Conservation (phyloP, 805 yeast genomes). For the Myxozyma monticola region DNA sequence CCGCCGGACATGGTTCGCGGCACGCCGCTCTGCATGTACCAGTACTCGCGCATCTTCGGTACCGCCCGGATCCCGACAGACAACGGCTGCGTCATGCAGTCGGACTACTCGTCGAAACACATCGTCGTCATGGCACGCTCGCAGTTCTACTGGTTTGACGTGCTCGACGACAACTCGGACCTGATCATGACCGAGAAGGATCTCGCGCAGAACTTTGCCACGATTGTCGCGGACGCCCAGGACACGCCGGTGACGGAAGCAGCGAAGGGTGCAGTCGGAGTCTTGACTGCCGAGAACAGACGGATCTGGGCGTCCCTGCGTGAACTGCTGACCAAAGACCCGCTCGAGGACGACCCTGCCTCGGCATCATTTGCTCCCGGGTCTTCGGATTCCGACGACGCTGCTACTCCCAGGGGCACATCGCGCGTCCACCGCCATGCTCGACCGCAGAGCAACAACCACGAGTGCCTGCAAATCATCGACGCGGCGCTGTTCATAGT, state of each 20-base stretch:
- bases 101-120: slow-evolving; percentile 73
- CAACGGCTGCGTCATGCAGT: slow-evolving; percentile 81
- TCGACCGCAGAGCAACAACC: slow-evolving; percentile 46
- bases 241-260: slow-evolving; percentile 52
- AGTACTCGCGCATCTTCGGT: slow-evolving; percentile 82
- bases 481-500: slow-evolving; percentile 82
- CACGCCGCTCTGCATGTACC: slow-evolving; percentile 84
- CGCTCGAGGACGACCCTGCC: slow-evolving; percentile 39
- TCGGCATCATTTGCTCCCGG: too few relatives aligned
- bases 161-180: slow-evolving; percentile 69
- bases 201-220: slow-evolving; percentile 68
- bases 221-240: slow-evolving; percentile 73
- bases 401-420: not conserved
- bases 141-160: slow-evolving; percentile 95
- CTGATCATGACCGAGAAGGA: slow-evolving; percentile 73
- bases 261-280: slow-evolving; percentile 81
- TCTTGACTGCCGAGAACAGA: slow-evolving; percentile 85
- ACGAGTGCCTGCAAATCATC: slow-evolving; percentile 68
- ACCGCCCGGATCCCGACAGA: slow-evolving; percentile 82
- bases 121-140: slow-evolving; percentile 79
- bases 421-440: not conserved
- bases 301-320: slow-evolving; percentile 82
- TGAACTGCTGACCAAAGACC: slow-evolving; percentile 45
- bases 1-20: slow-evolving; percentile 68
- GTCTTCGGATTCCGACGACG: slow-evolving; percentile 2